Percentiles rank a stretch among this genome's conserved stretches.
Conservation (phyloP, 768 basidiomycete species). For the Leccinum rimulosum region DNA sequence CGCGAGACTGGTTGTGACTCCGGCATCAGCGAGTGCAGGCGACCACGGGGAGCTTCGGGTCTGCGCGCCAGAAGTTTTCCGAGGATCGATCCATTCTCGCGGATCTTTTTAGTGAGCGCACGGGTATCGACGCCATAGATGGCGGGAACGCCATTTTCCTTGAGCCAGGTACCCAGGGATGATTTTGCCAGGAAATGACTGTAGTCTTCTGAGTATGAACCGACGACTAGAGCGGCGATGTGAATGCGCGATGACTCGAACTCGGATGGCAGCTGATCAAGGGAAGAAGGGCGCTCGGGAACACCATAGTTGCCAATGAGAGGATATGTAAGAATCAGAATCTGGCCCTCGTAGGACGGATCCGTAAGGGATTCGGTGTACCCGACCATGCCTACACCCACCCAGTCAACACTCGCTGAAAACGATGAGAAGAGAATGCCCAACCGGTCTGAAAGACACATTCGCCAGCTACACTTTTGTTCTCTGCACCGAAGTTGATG, state of each 20-base stretch:
- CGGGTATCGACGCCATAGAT: slow-evolving; percentile 96
- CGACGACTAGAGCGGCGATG: slow-evolving; percentile 85
- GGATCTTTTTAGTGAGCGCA: slow-evolving; percentile 92
- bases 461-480: slow-evolving; percentile 92
- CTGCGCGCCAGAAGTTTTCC: slow-evolving; percentile 76
- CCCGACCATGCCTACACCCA: slow-evolving; percentile 88
- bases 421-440: slow-evolving; percentile 27
- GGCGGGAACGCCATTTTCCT: slow-evolving; percentile 92
- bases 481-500: slow-evolving; percentile 89
- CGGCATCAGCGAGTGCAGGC: slow-evolving; percentile 33
- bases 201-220: slow-evolving; percentile 91
- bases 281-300: slow-evolving; percentile 55
- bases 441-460: slow-evolving; percentile 99
- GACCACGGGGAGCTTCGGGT: slow-evolving; percentile 41
- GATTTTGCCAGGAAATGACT: slow-evolving; percentile 92
- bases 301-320: slow-evolving; percentile 98
- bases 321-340: slow-evolving; percentile 96
- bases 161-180: slow-evolving; percentile 88
- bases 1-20: slow-evolving; percentile 43
- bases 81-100: slow-evolving; percentile 92
- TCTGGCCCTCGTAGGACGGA: slow-evolving; percentile 97
- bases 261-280: slow-evolving; percentile 61
- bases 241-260: slow-evolving; percentile 98
- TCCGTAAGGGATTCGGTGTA: slow-evolving; percentile 98
- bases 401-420: slow-evolving; percentile 15